A percentile compares a stretch with the other conserved stretches of the same genome.
phyloP scores from a whole-genome alignment of 306 rosid genomes.

The Cercis canadensis region DNA sequence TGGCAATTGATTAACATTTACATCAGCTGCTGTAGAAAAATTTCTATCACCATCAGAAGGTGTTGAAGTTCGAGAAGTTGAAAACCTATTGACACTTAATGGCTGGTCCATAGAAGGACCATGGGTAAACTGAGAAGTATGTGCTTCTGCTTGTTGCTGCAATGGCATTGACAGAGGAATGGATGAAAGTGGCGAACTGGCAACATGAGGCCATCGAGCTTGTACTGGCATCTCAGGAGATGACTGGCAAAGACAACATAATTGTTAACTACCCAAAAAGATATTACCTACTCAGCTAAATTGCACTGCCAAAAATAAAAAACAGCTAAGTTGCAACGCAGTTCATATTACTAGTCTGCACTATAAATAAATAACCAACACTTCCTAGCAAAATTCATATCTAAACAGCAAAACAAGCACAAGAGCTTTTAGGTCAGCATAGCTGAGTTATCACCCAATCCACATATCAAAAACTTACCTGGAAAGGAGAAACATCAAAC shows the following conservation, averaged over 20 bases:
- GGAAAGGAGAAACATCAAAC: constrained; percentile 95
- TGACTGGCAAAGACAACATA: constrained; percentile 59
- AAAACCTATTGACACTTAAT: constrained; percentile 57
- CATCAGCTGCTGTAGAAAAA: constrained; percentile 62
- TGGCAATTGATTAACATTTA: constrained; percentile 68
- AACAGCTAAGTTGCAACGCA: too few species aligned
- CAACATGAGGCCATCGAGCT: constrained; percentile 82
- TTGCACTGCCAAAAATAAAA: neutral
- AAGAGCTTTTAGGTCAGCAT: neutral
- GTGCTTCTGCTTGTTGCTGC: constrained; percentile 63
- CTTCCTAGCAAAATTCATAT: constrained; percentile 11
- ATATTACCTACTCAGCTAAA: constrained; percentile 18
- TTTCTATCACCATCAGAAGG: constrained; percentile 62
- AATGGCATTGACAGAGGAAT: constrained; percentile 72
- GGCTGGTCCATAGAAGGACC: constrained; percentile 66
- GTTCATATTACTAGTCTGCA: too few species aligned
- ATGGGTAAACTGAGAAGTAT: constrained; percentile 64
- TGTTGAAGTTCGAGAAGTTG: constrained; percentile 55
- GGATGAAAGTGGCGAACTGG: constrained; percentile 67
- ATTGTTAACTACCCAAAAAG: constrained; percentile 19
- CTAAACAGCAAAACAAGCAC: constrained; percentile 11
- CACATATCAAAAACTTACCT: constrained; percentile 59
- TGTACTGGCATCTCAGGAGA: constrained; percentile 83
- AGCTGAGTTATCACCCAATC: constrained; percentile 15
- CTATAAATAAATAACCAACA: neutral